phyloP scores from a whole-genome alignment of 2,329 filamentous ascomycete genomes.

The Hypoxylon sp. region DNA sequence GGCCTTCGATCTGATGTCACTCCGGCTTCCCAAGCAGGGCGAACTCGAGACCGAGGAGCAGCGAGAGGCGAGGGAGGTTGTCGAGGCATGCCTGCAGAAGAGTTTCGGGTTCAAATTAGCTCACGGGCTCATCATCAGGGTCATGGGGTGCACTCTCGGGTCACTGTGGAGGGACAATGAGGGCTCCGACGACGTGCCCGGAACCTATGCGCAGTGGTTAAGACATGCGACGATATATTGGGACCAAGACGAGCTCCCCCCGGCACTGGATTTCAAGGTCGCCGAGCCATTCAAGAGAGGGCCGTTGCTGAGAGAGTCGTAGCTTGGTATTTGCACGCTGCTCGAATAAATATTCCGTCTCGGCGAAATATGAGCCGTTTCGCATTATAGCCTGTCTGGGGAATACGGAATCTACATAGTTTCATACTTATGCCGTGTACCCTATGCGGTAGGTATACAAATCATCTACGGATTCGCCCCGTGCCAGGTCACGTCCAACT shows the following conservation, averaged over 20 bases:
- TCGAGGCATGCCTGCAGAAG: constrained; percentile 57
- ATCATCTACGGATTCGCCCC: no score
- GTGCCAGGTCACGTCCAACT: no score
- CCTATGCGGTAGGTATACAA: no score
- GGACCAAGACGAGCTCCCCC: constrained; percentile 53
- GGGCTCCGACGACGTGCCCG: constrained; percentile 56
- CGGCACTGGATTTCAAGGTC: constrained; percentile 45
- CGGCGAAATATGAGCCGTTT: not conserved
- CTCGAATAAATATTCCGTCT: not conserved
- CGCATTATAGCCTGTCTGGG: not conserved
- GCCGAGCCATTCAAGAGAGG: constrained; percentile 52
- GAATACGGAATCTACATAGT: no score
- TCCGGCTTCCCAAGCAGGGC: constrained; percentile 48
- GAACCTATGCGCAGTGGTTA: constrained; percentile 64
- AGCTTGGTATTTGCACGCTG: constrained; percentile 9
- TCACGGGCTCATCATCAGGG: constrained; percentile 60
- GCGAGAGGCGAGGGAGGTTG: constrained; percentile 56
- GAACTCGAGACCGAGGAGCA: constrained; percentile 56
- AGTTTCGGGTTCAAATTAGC: constrained; percentile 65
- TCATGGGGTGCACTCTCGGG: constrained; percentile 59
- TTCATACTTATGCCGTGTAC: no score
- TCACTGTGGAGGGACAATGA: constrained; percentile 60
- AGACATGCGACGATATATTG: constrained; percentile 58
- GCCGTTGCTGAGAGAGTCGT: constrained; percentile 41
- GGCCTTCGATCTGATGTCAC: constrained; percentile 60